Evolutionary conservation across 2,329 filamentous ascomycete species (phyloP).

Genomic region (Phyllosticta citriasiana): DNA sequence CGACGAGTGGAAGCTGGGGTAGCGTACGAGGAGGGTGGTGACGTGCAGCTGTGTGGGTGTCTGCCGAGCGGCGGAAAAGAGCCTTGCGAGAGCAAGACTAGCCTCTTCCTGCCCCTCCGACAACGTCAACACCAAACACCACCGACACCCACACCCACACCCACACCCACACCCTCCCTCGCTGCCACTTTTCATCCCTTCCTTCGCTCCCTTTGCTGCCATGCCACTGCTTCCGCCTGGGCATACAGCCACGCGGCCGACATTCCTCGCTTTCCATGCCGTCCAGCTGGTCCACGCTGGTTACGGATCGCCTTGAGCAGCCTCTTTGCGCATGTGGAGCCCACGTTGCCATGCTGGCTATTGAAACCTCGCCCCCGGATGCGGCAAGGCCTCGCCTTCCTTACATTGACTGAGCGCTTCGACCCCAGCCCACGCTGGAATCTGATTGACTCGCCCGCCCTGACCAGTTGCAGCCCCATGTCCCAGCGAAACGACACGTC

Average conservation of each 20-base stretch:
- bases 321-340: conserved; percentile 8
- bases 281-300: background rate
- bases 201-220: background rate
- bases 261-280: conserved; percentile 3
- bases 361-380: background rate
- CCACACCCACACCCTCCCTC: background rate
- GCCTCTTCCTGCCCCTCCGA: no score
- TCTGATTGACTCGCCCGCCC: background rate
- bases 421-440: background rate
- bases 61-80: no score
- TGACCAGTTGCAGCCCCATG: background rate
- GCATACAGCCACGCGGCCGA: conserved; percentile 1
- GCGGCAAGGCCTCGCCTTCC: conserved; percentile 1
- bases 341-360: conserved; percentile 5
- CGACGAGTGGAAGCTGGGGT: no score
- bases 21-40: no score
- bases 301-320: background rate
- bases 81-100: no score
- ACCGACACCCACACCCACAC: background rate
- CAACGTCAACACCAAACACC: background rate
- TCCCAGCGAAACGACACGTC: background rate
- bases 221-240: conserved; percentile 2
- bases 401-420: background rate
- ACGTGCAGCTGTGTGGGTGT: no score
- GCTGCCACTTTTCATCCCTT: background rate